These are phyloP conservation scores for Aspergillus avenaceus DNA, from an alignment of 495 filamentous ascomycete genomes.

Conservation along the genomic window DNA sequence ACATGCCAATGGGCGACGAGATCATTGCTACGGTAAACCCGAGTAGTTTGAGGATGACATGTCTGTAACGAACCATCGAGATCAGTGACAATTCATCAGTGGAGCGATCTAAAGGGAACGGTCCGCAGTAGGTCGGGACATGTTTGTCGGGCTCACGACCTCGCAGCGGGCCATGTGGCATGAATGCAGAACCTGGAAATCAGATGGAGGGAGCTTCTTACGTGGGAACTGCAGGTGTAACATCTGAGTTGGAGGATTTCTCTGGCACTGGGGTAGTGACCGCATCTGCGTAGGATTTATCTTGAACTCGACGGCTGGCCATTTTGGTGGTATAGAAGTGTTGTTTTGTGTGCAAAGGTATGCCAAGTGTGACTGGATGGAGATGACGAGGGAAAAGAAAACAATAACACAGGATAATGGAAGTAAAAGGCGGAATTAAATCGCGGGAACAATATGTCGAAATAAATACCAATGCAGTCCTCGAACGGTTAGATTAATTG, in stretches of 20 bases:
- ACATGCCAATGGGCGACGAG: slow-evolving; percentile 74
- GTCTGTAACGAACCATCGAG: slow-evolving; percentile 38
- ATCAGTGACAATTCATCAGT: not conserved
- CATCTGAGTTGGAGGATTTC: slow-evolving; percentile 31
- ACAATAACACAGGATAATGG: not conserved
- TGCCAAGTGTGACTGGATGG: not conserved
- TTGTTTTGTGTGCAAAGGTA: not conserved
- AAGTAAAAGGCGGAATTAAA: not conserved
- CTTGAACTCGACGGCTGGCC: slow-evolving; percentile 32
- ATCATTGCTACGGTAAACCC: slow-evolving; percentile 92
- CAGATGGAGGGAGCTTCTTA: slow-evolving; percentile 33
- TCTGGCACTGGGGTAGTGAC: slow-evolving; percentile 22
- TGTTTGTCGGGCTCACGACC: not conserved
- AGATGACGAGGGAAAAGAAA: not conserved
- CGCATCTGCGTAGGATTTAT: slow-evolving; percentile 31
- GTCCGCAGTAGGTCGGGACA: not conserved
- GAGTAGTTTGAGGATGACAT: slow-evolving; percentile 85
- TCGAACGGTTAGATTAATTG: too few species aligned
- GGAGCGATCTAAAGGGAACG: not conserved
- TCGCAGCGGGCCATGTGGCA: slow-evolving; percentile 7
- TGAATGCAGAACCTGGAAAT: slow-evolving; percentile 12
- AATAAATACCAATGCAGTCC: too few species aligned
- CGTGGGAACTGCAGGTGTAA: slow-evolving; percentile 68
- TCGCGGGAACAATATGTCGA: too few species aligned
- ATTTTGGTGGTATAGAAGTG: slow-evolving; percentile 14